Percentiles rank a stretch among this genome's conserved stretches.
Conservation (phyloP, 2,329 filamentous ascomycete species). For the Cladosporium sp. region DNA sequence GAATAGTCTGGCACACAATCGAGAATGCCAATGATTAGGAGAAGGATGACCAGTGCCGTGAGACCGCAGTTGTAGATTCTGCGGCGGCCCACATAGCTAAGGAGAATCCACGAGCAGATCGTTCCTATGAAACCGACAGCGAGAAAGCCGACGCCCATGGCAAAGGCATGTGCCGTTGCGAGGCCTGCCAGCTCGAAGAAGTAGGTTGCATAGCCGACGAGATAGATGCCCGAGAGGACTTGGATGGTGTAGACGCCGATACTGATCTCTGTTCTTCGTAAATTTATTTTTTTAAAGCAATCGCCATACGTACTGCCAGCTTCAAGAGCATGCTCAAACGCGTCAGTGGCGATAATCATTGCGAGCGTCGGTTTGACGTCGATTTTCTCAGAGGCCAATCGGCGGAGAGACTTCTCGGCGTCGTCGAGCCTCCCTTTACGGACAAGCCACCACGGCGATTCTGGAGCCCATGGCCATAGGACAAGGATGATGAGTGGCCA, state of each 20-base stretch:
- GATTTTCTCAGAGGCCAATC: conserved; percentile 35
- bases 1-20: conserved; percentile 34
- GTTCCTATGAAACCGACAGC: conserved; percentile 42
- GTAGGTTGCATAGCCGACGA: conserved; percentile 45
- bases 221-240: conserved; percentile 39
- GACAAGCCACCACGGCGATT: conserved; percentile 38
- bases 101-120: conserved; percentile 38
- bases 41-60: conserved; percentile 31
- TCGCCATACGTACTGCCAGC: conserved; percentile 35
- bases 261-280: conserved; percentile 42
- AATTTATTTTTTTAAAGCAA: conserved; percentile 41
- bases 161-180: conserved; percentile 35
- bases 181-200: conserved; percentile 46
- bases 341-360: conserved; percentile 37
- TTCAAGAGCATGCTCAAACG: conserved; percentile 36
- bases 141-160: conserved; percentile 39
- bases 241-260: conserved; percentile 42
- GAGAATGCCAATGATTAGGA: conserved; percentile 37
- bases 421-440: conserved; percentile 32
- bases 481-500: conserved; percentile 37
- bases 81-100: conserved; percentile 37
- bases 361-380: conserved; percentile 38
- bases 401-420: conserved; percentile 32
- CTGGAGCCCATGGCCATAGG: conserved; percentile 35
- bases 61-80: conserved; percentile 38